Conservation (phyloP, 1,284 basidiomycete genomes). For the Cryptococcus sp. region DNA sequence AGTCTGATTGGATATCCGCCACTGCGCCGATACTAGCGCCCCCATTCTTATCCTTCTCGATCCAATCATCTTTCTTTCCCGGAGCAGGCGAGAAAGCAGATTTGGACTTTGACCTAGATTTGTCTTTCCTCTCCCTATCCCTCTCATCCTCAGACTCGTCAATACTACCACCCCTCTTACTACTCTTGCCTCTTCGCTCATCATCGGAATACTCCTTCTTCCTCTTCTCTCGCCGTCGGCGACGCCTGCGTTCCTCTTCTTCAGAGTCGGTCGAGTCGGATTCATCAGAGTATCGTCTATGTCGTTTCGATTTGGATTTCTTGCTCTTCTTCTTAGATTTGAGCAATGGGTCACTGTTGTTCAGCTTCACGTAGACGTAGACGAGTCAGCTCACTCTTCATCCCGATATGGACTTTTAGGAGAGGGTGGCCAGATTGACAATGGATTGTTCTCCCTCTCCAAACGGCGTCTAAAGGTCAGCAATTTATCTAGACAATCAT, state of each 20-base stretch:
- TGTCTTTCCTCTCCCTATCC: conserved; percentile 46
- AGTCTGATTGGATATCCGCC: conserved; percentile 7
- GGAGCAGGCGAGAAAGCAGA: neutral
- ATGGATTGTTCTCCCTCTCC: conserved; percentile 61
- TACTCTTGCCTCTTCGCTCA: neutral
- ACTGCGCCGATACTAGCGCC: conserved; percentile 14
- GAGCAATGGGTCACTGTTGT: conserved; percentile 25
- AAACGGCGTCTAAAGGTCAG: conserved; percentile 60
- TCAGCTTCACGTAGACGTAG: conserved; percentile 2
- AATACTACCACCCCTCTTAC: no score
- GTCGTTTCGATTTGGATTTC: conserved; percentile 17
- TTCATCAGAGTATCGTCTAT: conserved; percentile 50
- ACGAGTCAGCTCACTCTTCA: conserved; percentile 43
- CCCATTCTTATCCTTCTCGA: conserved; percentile 32
- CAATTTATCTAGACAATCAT: conserved; percentile 4
- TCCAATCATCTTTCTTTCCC: conserved; percentile 24
- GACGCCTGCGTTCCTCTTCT: conserved; percentile 55
- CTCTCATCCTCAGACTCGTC: conserved; percentile 37
- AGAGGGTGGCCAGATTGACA: conserved; percentile 79
- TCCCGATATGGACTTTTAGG: conserved; percentile 56
- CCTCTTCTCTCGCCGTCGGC: conserved; percentile 9
- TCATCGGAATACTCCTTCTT: conserved; percentile 47
- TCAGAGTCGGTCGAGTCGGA: conserved; percentile 57
- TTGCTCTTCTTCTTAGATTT: conserved; percentile 14
- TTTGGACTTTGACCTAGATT: conserved; percentile 34